Conservation (phyloP, 306 rosid species). For the Cucurbita argyrosperma region DNA sequence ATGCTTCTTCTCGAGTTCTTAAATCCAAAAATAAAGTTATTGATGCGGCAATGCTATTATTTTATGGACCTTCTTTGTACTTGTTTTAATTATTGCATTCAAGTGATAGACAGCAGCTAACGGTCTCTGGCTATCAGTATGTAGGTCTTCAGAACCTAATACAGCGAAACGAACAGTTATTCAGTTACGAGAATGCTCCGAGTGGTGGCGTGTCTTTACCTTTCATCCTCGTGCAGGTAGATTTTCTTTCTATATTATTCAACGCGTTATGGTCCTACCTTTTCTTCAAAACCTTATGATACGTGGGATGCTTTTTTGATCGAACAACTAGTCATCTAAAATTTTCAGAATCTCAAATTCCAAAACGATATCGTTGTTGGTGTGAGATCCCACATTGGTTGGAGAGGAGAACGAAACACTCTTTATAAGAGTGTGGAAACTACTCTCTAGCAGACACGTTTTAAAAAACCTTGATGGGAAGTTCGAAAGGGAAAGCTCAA, state of each 20-base stretch:
- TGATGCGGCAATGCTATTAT: background rate
- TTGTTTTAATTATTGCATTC: background rate
- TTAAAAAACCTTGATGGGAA: no score
- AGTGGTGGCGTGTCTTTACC: slow-evolving; percentile 93
- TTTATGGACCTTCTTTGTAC: background rate
- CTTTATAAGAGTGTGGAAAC: no score
- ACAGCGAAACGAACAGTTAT: slow-evolving; percentile 78
- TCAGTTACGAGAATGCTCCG: slow-evolving; percentile 72
- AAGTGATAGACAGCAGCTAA: background rate
- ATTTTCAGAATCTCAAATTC: background rate
- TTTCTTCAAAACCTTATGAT: slow-evolving; percentile 2
- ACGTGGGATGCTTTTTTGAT: background rate
- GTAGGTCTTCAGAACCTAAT: slow-evolving; percentile 84
- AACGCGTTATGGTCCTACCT: background rate
- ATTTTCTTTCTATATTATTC: slow-evolving; percentile 13
- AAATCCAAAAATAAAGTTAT: background rate
- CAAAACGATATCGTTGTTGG: background rate
- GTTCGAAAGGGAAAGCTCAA: no score
- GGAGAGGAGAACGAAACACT: no score
- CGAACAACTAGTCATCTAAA: background rate
- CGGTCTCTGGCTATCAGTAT: slow-evolving; percentile 27
- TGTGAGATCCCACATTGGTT: no score
- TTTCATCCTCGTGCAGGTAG: slow-evolving; percentile 89
- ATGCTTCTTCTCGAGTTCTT: background rate
- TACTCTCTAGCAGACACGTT: no score